Base-by-base conservation (phyloP, 2,329 filamentous ascomycete genomes). In the Amauroascus verrucosus region DNA sequence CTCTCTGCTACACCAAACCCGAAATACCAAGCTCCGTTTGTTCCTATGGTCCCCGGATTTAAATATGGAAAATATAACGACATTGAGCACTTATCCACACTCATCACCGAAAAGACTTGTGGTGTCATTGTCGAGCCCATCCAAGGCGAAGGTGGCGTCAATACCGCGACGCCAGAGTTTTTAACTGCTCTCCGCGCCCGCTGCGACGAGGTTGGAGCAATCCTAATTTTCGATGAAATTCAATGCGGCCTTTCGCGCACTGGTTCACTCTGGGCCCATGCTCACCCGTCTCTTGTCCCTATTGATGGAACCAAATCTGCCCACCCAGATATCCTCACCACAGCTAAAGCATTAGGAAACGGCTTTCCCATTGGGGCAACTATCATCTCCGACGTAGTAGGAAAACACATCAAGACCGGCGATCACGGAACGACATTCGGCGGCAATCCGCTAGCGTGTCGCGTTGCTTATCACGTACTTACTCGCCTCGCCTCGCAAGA, bases 91-190 rank as follows among this genome's bases (percentile, higher is more conserved):
- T 79, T 98, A 51, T 73, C 83, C 16, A 77, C 78, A 0, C 74
- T 95, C 16, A 83, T 98, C 28, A 95, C 85, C 0, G 82, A 88
- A 18, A 81, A 83, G 60, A 97, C 93, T 0, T 96, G 90, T 63
- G 90, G 88, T 65, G 93, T 98, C 18, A 90, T 98, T 54, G 80
- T 98, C 44, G 93, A 98, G 76, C 93, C 93, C 7, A 95, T 98
- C 57, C 93, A 98, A 72, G 93, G 93, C 55, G 93, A 98, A 72
- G 93, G 93, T 14, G 93, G 93, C 60, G 85, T 98, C 49, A 85
- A 91, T 62, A 82, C 86, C 9, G 93, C 88, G 2, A 84, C 79
- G 0, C 81, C 86, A 2, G 87, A 88, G 59, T 98, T 97, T 70
- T 77, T 98, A 22, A 69, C 82, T 22, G 86, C 88, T 0, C 79